Evolutionary conservation across 768 basidiomycete genomes (phyloP).

Genomic region (Suillus hirtellus): DNA sequence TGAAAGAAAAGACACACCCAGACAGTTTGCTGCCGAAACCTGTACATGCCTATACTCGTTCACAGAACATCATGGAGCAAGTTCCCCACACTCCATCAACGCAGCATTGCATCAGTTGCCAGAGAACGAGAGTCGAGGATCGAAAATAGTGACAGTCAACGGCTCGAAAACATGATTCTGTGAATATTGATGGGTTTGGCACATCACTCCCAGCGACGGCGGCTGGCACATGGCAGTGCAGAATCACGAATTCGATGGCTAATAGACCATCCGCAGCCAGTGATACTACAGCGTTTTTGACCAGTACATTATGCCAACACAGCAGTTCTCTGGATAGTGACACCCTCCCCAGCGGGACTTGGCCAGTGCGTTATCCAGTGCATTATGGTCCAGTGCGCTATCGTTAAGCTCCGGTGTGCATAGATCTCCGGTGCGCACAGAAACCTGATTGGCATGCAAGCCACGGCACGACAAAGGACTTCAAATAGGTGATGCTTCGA

Average conservation of each 20-base stretch:
- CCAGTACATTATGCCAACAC: not conserved
- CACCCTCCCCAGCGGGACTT: not conserved
- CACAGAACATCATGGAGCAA: not conserved
- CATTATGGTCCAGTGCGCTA: not conserved
- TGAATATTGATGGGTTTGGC: not conserved
- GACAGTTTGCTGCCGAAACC: not conserved
- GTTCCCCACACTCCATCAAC: not conserved
- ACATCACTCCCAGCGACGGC: not conserved
- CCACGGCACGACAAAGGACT: not conserved
- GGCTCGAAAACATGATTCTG: not conserved
- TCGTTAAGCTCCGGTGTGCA: not conserved
- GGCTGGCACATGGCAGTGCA: not conserved
- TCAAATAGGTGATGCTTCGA: not conserved
- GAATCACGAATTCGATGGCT: not conserved
- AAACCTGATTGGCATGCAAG: not conserved
- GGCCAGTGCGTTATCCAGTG: not conserved
- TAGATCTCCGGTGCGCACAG: not conserved
- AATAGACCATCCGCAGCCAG: not conserved
- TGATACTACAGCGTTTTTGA: not conserved
- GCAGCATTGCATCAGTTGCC: not conserved
- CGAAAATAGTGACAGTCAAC: not conserved
- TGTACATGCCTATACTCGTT: not conserved
- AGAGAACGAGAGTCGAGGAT: not conserved
- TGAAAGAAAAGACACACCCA: not conserved
- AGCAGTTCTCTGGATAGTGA: not conserved